Evolutionary conservation across 345 rosid species (phyloP).

Genomic region (Melastoma malabathricum): DNA sequence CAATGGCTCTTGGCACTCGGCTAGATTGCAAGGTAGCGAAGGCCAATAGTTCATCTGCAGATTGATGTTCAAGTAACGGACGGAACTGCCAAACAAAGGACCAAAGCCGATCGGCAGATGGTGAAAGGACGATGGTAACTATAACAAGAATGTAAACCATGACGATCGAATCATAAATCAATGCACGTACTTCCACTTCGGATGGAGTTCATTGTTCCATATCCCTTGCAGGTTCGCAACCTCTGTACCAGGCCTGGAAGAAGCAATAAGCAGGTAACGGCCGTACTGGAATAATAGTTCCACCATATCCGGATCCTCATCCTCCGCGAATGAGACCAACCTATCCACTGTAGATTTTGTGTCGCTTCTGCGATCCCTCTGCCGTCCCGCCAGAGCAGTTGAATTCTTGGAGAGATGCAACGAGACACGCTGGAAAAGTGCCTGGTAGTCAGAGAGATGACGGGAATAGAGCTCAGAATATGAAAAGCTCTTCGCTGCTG

Average conservation of each 20-base stretch:
- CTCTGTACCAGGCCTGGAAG: constrained; percentile 83
- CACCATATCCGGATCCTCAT: constrained; percentile 82
- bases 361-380: too few relatives aligned
- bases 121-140: constrained; percentile 1
- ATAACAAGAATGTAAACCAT: too few relatives aligned
- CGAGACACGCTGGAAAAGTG: constrained; percentile 64
- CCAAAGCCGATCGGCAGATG: constrained; percentile 7
- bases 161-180: too few relatives aligned
- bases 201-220: constrained; percentile 76
- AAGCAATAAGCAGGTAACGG: constrained; percentile 81
- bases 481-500: constrained; percentile 29
- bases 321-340: constrained; percentile 50
- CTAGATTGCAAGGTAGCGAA: constrained; percentile 74
- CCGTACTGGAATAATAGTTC: constrained; percentile 80
- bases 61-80: constrained; percentile 90
- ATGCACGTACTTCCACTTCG: constrained; percentile 77
- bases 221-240: constrained; percentile 91
- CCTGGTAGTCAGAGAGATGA: constrained; percentile 65
- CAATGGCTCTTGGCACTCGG: constrained; percentile 80
- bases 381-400: constrained; percentile 7
- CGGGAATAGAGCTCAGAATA: constrained; percentile 51
- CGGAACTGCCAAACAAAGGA: constrained; percentile 34
- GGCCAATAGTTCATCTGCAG: constrained; percentile 99
- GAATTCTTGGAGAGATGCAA: constrained; percentile 30
- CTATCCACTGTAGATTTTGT: constrained; percentile 40